Base-by-base conservation (phyloP, 176 grass and related monocot species). In the Calamus simplicifolius region DNA sequence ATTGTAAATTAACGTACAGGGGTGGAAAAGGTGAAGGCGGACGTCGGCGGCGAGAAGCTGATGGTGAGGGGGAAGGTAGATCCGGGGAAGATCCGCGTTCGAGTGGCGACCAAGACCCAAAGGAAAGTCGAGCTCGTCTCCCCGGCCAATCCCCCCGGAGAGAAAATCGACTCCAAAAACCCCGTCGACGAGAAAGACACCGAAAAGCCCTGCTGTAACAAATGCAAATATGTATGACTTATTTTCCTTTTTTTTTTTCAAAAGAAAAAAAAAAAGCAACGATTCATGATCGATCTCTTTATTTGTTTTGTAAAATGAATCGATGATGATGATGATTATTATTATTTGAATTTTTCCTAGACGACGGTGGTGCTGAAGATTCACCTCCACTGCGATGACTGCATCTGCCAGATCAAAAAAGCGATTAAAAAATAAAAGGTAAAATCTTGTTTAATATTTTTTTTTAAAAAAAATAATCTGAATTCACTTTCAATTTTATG, bases 351-450 rank as follows among this genome's bases (percentile, higher is more conserved):
- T 43, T 43, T 43, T 3, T 43, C 73, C 79, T 29, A 74, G 77
- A 64, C 31, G 25, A 96, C 86, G 70, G 69, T 90, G 49, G 78
- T 81, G 56, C 71, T 96, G 56, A 90, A 96, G 74, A 70, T 85
- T 48, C 60, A 54, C 1, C 78, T 96, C 29, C 92, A 96, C 64
- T 88, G 92, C 79, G 83, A 90, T 2, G 86, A 83, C 29, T 96
- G 92, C 75, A 70, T 90, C 61, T 18, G 52, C 21, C 83, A 80
- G 62, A 85, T 96, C 64, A 77, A 74, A 43, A 14, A 26, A 49
- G 79, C 63, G 48, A 75, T 96, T 26, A 69, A 69, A 58, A 84
- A 96, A 55, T 80, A 85, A 57, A 71, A 84, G 71, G 92, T 23
- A 23, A 23, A 69, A 5, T 35, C 27, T 25, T n/a, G 43, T 29